These are phyloP conservation scores for Ustilago hordei DNA, from an alignment of 1,284 basidiomycete genomes.

Conservation along the genomic window DNA sequence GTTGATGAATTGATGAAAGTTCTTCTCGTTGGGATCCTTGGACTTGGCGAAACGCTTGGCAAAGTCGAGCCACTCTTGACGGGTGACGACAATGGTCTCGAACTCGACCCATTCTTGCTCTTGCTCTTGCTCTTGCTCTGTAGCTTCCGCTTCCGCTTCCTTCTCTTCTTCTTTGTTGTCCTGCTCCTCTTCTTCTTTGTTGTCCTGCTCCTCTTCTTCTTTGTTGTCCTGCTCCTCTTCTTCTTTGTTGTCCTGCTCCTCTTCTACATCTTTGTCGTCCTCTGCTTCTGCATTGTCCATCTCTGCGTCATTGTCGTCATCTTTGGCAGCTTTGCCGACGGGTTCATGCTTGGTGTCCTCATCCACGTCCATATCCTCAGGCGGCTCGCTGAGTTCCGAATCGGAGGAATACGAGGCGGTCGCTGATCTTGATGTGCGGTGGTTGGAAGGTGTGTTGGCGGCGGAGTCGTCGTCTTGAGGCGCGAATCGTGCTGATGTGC, in stretches of 20 bases:
- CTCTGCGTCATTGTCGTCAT: conserved; percentile 15
- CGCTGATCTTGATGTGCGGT: conserved; percentile 18
- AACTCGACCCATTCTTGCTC: conserved; percentile 68
- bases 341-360: conserved; percentile 11
- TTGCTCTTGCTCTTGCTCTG: conserved; percentile 18
- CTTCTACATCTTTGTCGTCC: conserved; percentile 51
- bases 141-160: conserved; percentile 1
- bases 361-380: conserved; percentile 39
- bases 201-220: conserved; percentile 60
- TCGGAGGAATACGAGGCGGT: conserved; percentile 35
- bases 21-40: conserved; percentile 82
- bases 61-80: conserved; percentile 76
- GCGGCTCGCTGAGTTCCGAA: conserved; percentile 64
- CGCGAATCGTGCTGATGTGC: conserved; percentile 45
- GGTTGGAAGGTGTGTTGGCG: conserved; percentile 20
- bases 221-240: conserved; percentile 44
- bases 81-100: conserved; percentile 79
- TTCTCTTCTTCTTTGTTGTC: conserved; percentile 62
- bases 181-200: conserved; percentile 43
- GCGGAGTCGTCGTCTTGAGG: conserved; percentile 27
- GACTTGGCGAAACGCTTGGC: conserved; percentile 79
- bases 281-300: conserved; percentile 44
- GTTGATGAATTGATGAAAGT: conserved; percentile 78
- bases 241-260: conserved; percentile 56
- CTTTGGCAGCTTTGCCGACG: not conserved